Evolutionary conservation across 2,329 filamentous ascomycete species (phyloP), one percentile per base, ranked within the genome.

Genomic region (Fusarium pseudoanthophilum): DNA sequence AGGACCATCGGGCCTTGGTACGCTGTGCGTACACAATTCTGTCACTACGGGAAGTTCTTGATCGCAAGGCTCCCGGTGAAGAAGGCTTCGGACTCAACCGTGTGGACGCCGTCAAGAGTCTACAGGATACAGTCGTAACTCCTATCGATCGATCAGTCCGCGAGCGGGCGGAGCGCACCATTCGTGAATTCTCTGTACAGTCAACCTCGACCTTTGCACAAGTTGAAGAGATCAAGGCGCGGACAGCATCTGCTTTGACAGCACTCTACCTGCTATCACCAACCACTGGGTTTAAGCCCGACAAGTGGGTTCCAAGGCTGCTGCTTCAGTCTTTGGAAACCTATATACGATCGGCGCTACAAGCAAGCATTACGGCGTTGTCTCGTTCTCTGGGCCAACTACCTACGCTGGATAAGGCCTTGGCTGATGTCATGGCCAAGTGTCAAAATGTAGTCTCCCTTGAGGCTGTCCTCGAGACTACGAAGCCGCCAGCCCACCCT

Each of bases 371-470:
- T 11, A 91, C 93, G 18, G 88, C 91, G 0, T 86, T 99, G 15
- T 87, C 92, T 4, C 87, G 95, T 28, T 92, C 93, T 1, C 87
- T 99, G 21, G 91, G 92, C 8, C 93, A 94, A 65, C 86, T 98
- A 5, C 93, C 95, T 0, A 92, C 89, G 0, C 87, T 98, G 36
- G 95, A 98, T 53, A 89, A 94, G 58, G 92, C 94, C 0, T 86
- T 98, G 4, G 86, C 90, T 21, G 96, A 98, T 77, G 90, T 97
- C 28, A 93, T 93, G 11, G 90, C 92, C 10, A 89, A 93, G 51
- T 98, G 95, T 79, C 95, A 97, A 80, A 97, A 97, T 78, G 90
- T 98, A 43, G 91, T 97, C n/a, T 94, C 94, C 0, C 85, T 98
- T 6, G 94, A 97, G 83, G 85, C 91, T 4, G 88, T 98, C 5